phyloP scores from a whole-genome alignment of 2,329 filamentous ascomycete genomes.

The Phialophora tarda region DNA sequence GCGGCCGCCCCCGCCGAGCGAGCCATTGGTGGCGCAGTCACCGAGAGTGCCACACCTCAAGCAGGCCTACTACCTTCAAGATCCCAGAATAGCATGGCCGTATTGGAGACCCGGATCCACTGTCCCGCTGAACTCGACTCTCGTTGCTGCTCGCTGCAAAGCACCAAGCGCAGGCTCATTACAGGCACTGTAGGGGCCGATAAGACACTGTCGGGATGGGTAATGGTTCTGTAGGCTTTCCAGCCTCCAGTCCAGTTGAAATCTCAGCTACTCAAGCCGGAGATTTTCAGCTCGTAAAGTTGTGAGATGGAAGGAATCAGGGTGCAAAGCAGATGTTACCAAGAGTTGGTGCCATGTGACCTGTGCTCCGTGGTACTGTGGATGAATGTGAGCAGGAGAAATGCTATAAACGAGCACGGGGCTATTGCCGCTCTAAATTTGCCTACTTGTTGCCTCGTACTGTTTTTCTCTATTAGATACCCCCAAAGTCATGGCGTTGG shows the following conservation, averaged over 20 bases:
- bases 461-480: background rate
- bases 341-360: background rate
- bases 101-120: background rate
- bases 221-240: background rate
- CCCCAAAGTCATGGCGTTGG: background rate
- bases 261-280: background rate
- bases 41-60: background rate
- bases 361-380: background rate
- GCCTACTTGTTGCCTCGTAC: background rate
- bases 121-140: background rate
- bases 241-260: background rate
- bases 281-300: background rate
- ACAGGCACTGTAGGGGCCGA: background rate
- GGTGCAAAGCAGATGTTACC: background rate
- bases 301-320: background rate
- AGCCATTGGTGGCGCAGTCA: conserved; percentile 2
- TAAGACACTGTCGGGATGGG: background rate
- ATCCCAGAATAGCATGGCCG: background rate
- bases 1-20: background rate
- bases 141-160: background rate
- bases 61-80: background rate
- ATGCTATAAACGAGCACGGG: background rate
- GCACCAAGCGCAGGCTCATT: background rate
- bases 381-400: conserved; percentile 4
- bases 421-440: background rate